Conservation (phyloP, 2,329 filamentous ascomycete genomes). For the Apiospora hydei region DNA sequence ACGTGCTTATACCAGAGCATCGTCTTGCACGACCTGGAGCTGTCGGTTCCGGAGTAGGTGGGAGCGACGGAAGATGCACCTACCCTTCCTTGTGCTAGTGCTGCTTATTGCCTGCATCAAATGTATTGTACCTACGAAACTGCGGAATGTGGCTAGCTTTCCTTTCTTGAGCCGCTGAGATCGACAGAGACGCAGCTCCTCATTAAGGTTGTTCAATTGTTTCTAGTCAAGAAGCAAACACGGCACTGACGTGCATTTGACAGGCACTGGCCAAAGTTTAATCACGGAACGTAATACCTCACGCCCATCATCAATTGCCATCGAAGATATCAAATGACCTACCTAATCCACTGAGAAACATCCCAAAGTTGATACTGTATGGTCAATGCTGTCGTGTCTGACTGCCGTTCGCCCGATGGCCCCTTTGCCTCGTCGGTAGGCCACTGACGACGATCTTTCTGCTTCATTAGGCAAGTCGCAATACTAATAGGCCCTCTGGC, state of each 20-base stretch:
- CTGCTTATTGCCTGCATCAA: no score
- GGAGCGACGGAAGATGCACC: not conserved
- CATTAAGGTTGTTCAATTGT: not conserved
- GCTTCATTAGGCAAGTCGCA: constrained; percentile 2
- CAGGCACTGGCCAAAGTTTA: not conserved
- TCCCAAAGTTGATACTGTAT: not conserved
- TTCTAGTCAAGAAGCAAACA: not conserved
- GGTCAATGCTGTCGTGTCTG: not conserved
- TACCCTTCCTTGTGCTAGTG: no score
- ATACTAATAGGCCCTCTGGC: no score
- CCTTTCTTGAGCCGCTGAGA: not conserved
- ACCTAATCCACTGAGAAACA: not conserved
- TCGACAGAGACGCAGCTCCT: not conserved
- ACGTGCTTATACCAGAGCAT: not conserved
- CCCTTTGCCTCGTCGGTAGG: not conserved
- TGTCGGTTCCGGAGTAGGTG: not conserved
- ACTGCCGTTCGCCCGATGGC: not conserved
- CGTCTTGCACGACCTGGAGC: not conserved
- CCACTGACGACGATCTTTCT: not conserved
- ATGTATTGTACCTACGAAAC: no score
- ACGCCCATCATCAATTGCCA: not conserved
- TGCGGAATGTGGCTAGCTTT: not conserved
- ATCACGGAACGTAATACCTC: not conserved
- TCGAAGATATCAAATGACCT: not conserved
- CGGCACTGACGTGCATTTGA: constrained; percentile 10